phyloP scores from a whole-genome alignment of 495 filamentous ascomycete species.

The Niebla homalea region DNA sequence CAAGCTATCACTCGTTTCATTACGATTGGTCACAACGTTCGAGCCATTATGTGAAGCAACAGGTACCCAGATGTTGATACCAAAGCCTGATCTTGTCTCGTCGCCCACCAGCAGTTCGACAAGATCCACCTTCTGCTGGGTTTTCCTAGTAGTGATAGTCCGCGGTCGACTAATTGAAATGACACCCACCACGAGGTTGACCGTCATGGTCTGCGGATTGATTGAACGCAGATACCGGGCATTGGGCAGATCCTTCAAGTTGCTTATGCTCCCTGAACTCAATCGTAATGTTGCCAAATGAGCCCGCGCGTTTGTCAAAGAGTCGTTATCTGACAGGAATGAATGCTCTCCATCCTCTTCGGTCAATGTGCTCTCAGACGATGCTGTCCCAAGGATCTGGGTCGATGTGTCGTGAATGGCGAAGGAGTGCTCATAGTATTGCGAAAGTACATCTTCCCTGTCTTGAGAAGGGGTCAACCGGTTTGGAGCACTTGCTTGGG shows the following conservation, averaged over 20 bases:
- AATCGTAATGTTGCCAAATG: slow-evolving; percentile 9
- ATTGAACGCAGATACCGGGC: slow-evolving; percentile 55
- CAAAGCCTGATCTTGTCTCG: slow-evolving; percentile 71
- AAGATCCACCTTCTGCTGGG: slow-evolving; percentile 37
- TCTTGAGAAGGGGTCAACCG: background rate
- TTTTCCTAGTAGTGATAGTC: slow-evolving; percentile 35
- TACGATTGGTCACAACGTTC: slow-evolving; percentile 14
- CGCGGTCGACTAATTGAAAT: slow-evolving; percentile 56
- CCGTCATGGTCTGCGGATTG: slow-evolving; percentile 62
- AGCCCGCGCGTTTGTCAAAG: slow-evolving; percentile 8
- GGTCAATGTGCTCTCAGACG: slow-evolving; percentile 1
- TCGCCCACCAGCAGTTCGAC: slow-evolving; percentile 76
- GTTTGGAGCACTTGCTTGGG: background rate
- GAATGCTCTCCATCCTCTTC: slow-evolving; percentile 21
- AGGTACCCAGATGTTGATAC: slow-evolving; percentile 70
- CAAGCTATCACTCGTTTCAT: slow-evolving; percentile 30
- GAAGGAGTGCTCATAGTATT: slow-evolving; percentile 65
- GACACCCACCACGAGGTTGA: slow-evolving; percentile 67
- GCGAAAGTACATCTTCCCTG: slow-evolving; percentile 34
- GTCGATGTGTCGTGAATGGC: slow-evolving; percentile 47
- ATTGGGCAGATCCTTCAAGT: slow-evolving; percentile 58
- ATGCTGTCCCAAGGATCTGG: slow-evolving; percentile 24
- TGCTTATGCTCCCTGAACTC: slow-evolving; percentile 32
- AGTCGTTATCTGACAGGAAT: slow-evolving; percentile 9
- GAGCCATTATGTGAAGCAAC: slow-evolving; percentile 14